phyloP scores from a whole-genome alignment of 1,139 yeast species.

The Yamadazyma sp. region DNA sequence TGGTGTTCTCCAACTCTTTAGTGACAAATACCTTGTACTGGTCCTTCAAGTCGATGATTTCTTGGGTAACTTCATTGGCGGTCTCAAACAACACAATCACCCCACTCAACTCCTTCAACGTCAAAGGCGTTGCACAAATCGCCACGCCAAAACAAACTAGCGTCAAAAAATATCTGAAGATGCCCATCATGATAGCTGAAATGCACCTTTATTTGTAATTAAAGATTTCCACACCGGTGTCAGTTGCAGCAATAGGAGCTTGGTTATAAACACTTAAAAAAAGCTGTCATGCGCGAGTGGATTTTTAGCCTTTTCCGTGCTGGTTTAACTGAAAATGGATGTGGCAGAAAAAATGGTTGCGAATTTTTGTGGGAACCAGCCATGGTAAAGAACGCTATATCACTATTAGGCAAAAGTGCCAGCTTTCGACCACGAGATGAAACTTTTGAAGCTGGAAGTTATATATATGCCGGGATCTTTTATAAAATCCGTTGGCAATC shows the following conservation, averaged over 20 bases:
- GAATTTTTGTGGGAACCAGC: conserved; percentile 1
- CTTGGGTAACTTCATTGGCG: conserved; percentile 5
- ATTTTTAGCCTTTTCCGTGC: neutral
- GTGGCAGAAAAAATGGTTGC: neutral
- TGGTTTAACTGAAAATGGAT: neutral
- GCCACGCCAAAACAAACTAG: neutral
- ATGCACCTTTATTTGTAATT: neutral
- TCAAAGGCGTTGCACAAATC: neutral
- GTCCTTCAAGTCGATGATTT: conserved; percentile 7
- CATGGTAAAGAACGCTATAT: neutral
- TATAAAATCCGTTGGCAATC: neutral
- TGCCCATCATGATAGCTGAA: neutral
- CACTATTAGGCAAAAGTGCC: conserved; percentile 1
- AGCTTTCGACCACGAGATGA: neutral
- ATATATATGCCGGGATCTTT: neutral
- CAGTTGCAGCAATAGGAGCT: too few relatives aligned
- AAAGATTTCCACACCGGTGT: neutral
- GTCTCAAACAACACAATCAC: conserved; percentile 11
- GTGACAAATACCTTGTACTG: conserved; percentile 9
- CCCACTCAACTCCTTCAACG: conserved; percentile 5
- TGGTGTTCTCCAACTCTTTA: conserved; percentile 7
- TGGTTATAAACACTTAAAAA: neutral
- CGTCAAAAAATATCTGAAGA: neutral
- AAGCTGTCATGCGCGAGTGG: too few relatives aligned
- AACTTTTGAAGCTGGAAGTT: neutral